Percentiles rank a stretch among this genome's conserved stretches.
Conservation (phyloP, 768 basidiomycete species). For the Panellus pusillus region DNA sequence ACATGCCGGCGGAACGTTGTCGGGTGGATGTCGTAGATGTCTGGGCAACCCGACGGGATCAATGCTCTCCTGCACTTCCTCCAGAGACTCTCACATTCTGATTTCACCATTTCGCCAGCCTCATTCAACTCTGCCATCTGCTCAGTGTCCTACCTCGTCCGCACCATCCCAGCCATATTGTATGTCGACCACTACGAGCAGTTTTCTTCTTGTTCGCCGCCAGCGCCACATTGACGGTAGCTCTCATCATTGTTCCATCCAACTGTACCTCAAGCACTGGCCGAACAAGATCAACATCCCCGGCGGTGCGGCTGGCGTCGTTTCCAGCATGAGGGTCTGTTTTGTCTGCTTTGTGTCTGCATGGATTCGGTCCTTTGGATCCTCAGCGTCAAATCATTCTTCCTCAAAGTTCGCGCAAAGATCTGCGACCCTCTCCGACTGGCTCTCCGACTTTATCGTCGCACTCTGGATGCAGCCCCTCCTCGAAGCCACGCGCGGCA, state of each 20-base stretch:
- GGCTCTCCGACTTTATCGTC: too few species aligned
- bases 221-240: constrained; percentile 41
- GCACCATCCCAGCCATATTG: constrained; percentile 52
- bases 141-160: constrained; percentile 47
- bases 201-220: constrained; percentile 46
- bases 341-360: constrained; percentile 59
- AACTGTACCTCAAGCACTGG: too few species aligned
- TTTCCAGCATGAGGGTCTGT: constrained; percentile 52
- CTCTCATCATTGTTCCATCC: constrained; percentile 49
- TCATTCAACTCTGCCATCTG: constrained; percentile 48
- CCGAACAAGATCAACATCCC: constrained; percentile 30
- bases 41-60: constrained; percentile 57
- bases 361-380: constrained; percentile 57
- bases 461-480: too few species aligned
- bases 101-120: constrained; percentile 42
- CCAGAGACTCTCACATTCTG: too few species aligned
- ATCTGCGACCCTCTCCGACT: too few species aligned
- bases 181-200: constrained; percentile 54
- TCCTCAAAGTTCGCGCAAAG: too few species aligned
- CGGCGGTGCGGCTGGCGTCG: constrained; percentile 31
- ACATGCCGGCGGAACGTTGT: constrained; percentile 49
- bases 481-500: too few species aligned
- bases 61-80: constrained; percentile 60
- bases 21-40: constrained; percentile 55
- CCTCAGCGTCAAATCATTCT: too few species aligned